Evolutionary conservation across 805 yeast species (phyloP).

Genomic region (Millerozyma miso): DNA sequence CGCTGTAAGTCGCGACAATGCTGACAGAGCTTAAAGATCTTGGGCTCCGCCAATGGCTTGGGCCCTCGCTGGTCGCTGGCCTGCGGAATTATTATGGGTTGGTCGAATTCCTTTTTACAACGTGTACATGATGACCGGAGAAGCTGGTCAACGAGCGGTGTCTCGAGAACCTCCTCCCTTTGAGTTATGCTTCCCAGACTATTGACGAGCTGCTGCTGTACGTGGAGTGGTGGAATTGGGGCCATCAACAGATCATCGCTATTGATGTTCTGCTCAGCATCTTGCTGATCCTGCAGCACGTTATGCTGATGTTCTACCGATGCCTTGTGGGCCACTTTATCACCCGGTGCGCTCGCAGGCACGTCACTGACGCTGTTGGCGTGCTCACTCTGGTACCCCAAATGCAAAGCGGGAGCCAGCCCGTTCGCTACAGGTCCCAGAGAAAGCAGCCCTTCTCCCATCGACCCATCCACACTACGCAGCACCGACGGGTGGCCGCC

Average conservation of each 20-base stretch:
- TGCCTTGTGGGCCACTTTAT: not conserved
- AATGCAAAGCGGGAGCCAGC: not conserved
- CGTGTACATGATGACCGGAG: constrained; percentile 45
- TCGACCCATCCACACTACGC: not conserved
- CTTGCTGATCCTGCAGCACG: not conserved
- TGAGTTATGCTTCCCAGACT: constrained; percentile 2
- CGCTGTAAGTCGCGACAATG: constrained; percentile 65
- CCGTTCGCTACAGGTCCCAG: not conserved
- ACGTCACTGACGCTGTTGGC: not conserved
- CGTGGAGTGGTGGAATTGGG: constrained; percentile 41
- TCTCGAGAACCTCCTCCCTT: not conserved
- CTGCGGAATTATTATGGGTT: constrained; percentile 33
- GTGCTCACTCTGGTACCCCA: not conserved
- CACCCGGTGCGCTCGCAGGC: not conserved
- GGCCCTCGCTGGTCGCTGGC: constrained; percentile 13
- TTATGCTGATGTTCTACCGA: not conserved
- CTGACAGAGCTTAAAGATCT: constrained; percentile 52
- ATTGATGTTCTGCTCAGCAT: not conserved
- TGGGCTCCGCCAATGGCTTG: constrained; percentile 34
- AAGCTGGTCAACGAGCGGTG: constrained; percentile 18
- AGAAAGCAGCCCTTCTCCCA: not conserved
- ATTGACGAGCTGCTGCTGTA: constrained; percentile 36
- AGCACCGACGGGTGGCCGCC: not conserved
- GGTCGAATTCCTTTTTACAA: constrained; percentile 58
- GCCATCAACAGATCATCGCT: constrained; percentile 10